These are phyloP conservation scores for Evansstolkia leycettana DNA, from an alignment of 495 filamentous ascomycete genomes.

Conservation along the genomic window DNA sequence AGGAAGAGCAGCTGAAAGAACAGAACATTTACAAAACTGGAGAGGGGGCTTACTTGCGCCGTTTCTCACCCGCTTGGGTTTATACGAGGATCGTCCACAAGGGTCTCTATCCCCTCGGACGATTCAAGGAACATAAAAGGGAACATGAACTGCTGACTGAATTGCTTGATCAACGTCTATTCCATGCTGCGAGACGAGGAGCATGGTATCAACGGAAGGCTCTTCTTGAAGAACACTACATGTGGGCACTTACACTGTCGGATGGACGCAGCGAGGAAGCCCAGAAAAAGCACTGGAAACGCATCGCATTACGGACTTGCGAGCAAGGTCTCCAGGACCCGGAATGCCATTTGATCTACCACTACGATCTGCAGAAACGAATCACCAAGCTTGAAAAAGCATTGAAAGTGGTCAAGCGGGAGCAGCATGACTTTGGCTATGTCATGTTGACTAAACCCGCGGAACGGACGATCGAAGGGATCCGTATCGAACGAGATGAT, in stretches of 20 bases:
- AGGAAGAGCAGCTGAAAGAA: constrained; percentile 72
- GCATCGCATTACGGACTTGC: constrained; percentile 69
- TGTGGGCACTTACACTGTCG: constrained; percentile 48
- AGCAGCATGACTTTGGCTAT: constrained; percentile 89
- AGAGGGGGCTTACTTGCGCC: constrained; percentile 83
- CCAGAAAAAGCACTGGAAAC: constrained; percentile 76
- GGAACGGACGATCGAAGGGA: constrained; percentile 63
- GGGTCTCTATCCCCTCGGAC: constrained; percentile 63
- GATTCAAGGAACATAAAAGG: constrained; percentile 65
- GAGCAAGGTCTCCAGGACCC: constrained; percentile 77
- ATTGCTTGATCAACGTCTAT: constrained; percentile 68
- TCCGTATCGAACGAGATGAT: constrained; percentile 53
- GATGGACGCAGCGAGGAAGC: constrained; percentile 42
- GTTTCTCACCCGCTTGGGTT: constrained; percentile 86
- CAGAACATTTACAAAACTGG: constrained; percentile 67
- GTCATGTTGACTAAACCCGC: constrained; percentile 60
- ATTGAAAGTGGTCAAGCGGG: constrained; percentile 69
- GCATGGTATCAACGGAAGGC: constrained; percentile 96
- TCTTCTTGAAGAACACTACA: constrained; percentile 88
- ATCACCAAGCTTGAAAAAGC: constrained; percentile 78
- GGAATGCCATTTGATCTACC: constrained; percentile 80
- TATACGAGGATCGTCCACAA: constrained; percentile 93
- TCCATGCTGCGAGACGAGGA: constrained; percentile 74
- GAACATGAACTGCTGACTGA: constrained; percentile 68
- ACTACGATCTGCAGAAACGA: constrained; percentile 90